These are phyloP conservation scores for Apophysomyces trapeziformis DNA, from an alignment of 371 early-diverging fungal genomes.

Conservation along the genomic window DNA sequence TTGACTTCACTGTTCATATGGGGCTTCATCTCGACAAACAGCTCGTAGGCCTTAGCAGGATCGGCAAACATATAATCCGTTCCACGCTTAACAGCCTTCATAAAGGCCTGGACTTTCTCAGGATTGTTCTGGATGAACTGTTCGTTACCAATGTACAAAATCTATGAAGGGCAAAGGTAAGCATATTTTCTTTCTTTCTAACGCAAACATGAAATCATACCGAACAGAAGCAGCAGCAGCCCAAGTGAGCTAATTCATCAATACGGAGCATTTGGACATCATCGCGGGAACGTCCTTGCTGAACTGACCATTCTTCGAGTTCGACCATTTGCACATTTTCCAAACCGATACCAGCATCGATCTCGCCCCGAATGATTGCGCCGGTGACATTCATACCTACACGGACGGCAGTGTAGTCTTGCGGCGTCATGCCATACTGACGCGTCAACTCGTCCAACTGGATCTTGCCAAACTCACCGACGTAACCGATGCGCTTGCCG, in stretches of 20 bases:
- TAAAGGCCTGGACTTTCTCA: constrained; percentile 59
- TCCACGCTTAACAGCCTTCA: constrained; percentile 60
- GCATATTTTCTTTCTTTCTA: not conserved
- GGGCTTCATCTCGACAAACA: constrained; percentile 66
- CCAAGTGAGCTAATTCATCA: constrained; percentile 68
- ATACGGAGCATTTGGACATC: constrained; percentile 71
- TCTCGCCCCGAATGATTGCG: constrained; percentile 62
- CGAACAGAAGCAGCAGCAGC: constrained; percentile 73
- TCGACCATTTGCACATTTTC: constrained; percentile 74
- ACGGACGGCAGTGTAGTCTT: constrained; percentile 64
- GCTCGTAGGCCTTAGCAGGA: constrained; percentile 57
- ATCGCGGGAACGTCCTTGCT: constrained; percentile 53
- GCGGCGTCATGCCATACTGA: constrained; percentile 63
- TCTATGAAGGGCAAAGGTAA: constrained; percentile 25
- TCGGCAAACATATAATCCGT: constrained; percentile 59
- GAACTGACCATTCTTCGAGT: constrained; percentile 66
- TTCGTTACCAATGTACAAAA: constrained; percentile 72
- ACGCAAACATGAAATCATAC: constrained; percentile 64
- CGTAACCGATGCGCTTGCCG: constrained; percentile 69
- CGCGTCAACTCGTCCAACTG: constrained; percentile 67
- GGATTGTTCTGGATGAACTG: constrained; percentile 60
- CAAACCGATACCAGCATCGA: constrained; percentile 75
- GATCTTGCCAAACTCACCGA: constrained; percentile 71
- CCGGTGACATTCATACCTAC: constrained; percentile 74
- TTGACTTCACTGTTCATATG: constrained; percentile 56